Conservation (phyloP, 768 basidiomycete genomes). For the Leccinum olivaceopallidum region DNA sequence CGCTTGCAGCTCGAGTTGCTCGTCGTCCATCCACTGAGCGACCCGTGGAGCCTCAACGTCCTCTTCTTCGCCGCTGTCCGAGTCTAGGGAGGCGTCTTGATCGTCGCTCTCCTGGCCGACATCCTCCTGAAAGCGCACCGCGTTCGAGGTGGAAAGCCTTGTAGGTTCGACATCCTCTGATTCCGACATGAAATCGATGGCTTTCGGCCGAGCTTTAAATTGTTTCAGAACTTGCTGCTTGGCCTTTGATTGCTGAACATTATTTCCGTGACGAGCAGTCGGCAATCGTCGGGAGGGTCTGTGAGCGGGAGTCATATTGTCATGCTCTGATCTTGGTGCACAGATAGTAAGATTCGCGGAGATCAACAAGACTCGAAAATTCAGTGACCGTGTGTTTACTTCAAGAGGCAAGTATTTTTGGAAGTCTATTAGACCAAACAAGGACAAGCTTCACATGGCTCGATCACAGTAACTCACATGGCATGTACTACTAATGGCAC, state of each 20-base stretch:
- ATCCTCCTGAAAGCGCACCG: not conserved
- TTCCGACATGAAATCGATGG: slow-evolving; percentile 17
- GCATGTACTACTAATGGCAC: too few relatives aligned
- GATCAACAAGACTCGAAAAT: not conserved
- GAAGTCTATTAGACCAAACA: too few relatives aligned
- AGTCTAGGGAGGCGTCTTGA: slow-evolving; percentile 31
- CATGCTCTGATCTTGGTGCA: not conserved
- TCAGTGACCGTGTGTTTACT: not conserved
- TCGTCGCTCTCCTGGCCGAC: slow-evolving; percentile 36
- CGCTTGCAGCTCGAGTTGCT: slow-evolving; percentile 32
- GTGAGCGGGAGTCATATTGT: slow-evolving; percentile 10
- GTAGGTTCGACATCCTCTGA: slow-evolving; percentile 2
- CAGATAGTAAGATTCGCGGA: not conserved
- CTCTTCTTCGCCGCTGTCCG: not conserved
- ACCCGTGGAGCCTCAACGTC: slow-evolving; percentile 52
- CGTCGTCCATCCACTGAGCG: slow-evolving; percentile 61
- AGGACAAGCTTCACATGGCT: too few relatives aligned
- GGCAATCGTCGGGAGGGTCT: not conserved
- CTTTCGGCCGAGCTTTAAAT: slow-evolving; percentile 15
- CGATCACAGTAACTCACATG: too few relatives aligned
- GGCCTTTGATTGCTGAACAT: slow-evolving; percentile 6
- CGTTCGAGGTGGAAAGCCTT: not conserved
- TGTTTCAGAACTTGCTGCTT: slow-evolving; percentile 1
- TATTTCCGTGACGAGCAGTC: not conserved
- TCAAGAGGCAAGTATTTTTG: not conserved